Evolutionary conservation across 768 basidiomycete genomes (phyloP), one percentile per base, ranked within the genome.

Genomic region (Xerocomus spinulosus): DNA sequence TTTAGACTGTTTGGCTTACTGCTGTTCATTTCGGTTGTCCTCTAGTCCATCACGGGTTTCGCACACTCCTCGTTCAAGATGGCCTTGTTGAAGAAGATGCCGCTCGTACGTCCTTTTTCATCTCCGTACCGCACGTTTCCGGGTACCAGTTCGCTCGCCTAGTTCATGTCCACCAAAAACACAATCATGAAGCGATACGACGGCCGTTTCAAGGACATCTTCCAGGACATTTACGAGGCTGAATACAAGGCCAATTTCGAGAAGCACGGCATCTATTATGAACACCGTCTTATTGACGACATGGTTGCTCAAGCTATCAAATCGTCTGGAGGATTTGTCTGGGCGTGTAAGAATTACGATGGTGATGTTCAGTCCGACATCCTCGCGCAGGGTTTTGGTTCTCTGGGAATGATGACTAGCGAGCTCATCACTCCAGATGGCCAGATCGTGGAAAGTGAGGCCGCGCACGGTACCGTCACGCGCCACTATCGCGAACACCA

Each of bases 261-360:
- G 51, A 76, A 71, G 12, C 70, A 74, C 6, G 83, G 82, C 8
- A 85, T 90, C 58, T 91, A 87, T 73, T 92, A 92, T 65, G 96
- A 98, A 72, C 96, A 99, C 71, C 88, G 96, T 28, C 81, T 95
- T 39, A 94, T 94, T 68, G 92, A 93, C 67, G 92, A 95, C 73
- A 96, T 97, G 94, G 94, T 98, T 41, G 96, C 96, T 5, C 95
- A 98, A 64, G 93, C 79, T 33, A 83, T 98, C 81, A 99, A 99
- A 73, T 94, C 92, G 13, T 81, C 85, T 0, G 96, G 96, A 39
- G 96, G 95, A 25, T 94, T 91, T 69, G 80, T 85, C 12, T 84
- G 81, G 82, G 82, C 82, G 9, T 73, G 71, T 58, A 84, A 84
- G 71, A 83, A 84, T 68, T 85, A 91, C 62, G 91, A 93, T 57